A percentile compares a stretch with the other conserved stretches of the same genome.
These are phyloP conservation scores for Cynanchum wilfordii DNA, from an alignment of 257 asterid species.

Conservation along the genomic window DNA sequence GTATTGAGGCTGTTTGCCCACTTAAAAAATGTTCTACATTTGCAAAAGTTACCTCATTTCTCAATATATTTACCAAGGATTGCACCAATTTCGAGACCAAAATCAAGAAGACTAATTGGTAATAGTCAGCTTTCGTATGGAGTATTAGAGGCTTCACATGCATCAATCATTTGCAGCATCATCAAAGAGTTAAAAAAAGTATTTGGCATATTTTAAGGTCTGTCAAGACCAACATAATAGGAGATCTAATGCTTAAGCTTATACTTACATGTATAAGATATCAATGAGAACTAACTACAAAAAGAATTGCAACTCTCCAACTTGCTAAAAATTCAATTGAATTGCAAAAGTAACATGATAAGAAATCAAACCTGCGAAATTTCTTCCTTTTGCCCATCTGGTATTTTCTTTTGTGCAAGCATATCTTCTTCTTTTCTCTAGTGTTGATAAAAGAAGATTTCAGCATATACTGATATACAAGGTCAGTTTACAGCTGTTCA, in stretches of 20 bases:
- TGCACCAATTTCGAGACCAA: not conserved
- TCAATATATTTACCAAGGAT: not conserved
- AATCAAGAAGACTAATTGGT: not conserved
- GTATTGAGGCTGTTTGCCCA: not conserved
- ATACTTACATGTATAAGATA: not conserved
- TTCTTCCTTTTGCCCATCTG: constrained; percentile 90
- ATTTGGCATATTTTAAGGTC: not conserved
- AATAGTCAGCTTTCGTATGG: not conserved
- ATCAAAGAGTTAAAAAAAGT: not conserved
- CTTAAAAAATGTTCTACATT: not conserved
- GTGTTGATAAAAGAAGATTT: constrained; percentile 20
- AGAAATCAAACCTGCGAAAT: constrained; percentile 73
- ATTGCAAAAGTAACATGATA: not conserved
- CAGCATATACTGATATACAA: constrained; percentile 27
- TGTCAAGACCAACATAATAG: not conserved
- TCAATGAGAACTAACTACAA: not conserved
- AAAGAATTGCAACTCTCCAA: not conserved
- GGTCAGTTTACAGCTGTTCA: not conserved
- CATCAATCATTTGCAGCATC: not conserved
- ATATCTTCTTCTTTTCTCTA: constrained; percentile 89
- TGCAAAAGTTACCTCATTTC: not conserved
- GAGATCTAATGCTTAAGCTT: not conserved
- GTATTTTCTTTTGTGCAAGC: constrained; percentile 97
- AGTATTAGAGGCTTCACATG: not conserved
- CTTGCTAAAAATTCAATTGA: not conserved